These are phyloP conservation scores for Penicillium subrubescens DNA, from an alignment of 495 filamentous ascomycete species.

Conservation along the genomic window DNA sequence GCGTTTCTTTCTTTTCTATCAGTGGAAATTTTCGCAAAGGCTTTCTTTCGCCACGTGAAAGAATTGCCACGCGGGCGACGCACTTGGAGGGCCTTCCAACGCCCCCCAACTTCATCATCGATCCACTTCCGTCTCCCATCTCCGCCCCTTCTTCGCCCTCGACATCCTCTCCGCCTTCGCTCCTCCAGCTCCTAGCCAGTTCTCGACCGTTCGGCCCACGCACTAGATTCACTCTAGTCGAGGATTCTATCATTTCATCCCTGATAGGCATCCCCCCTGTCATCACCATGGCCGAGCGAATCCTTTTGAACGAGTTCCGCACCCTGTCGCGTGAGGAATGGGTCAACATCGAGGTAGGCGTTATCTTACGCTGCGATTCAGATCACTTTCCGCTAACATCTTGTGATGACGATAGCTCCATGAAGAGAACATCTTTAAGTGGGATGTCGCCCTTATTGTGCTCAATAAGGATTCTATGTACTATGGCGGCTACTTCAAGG, in stretches of 20 bases:
- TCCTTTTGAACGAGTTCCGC: constrained; percentile 89
- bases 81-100: not conserved
- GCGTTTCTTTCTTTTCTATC: not conserved
- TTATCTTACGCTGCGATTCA: not conserved
- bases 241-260: not conserved
- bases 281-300: constrained; percentile 65
- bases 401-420: constrained; percentile 49
- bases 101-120: constrained; percentile 13
- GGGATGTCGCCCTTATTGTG: constrained; percentile 87
- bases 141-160: constrained; percentile 1
- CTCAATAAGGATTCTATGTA: constrained; percentile 89
- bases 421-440: constrained; percentile 76
- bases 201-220: not conserved
- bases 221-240: not conserved
- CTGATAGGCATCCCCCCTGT: not conserved
- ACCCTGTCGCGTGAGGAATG: constrained; percentile 82
- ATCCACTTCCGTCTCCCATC: constrained; percentile 4
- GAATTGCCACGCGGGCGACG: constrained; percentile 3
- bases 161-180: not conserved
- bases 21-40: not conserved
- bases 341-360: constrained; percentile 81
- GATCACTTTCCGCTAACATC: not conserved
- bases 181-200: not conserved
- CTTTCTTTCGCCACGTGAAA: not conserved
- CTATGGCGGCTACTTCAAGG: constrained; percentile 91